A percentile compares a stretch with the other conserved stretches of the same genome.
Evolutionary conservation across 768 basidiomycete species (phyloP).

Genomic region (Xerocomus spinulosus): DNA sequence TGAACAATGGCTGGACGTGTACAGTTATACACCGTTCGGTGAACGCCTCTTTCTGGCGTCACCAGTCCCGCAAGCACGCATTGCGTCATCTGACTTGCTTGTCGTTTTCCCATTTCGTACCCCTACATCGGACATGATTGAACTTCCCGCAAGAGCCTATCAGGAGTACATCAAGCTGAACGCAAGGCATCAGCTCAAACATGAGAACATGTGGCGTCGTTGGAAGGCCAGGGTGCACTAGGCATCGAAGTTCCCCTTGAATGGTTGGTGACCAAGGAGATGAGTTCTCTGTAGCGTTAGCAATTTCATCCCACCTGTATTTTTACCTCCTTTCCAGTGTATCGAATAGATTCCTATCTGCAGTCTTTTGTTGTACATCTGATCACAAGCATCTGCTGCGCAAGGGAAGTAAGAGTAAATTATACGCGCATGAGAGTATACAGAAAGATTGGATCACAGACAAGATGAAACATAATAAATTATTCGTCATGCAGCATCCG

Average conservation of each 20-base stretch:
- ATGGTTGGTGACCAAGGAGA: too few species aligned
- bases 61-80: conserved; percentile 57
- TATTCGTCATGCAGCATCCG: conserved; percentile 32
- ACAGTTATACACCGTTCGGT: conserved; percentile 60
- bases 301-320: conserved; percentile 12
- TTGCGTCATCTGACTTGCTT: conserved; percentile 54
- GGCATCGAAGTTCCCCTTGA: background rate
- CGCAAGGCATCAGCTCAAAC: conserved; percentile 47
- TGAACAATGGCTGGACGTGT: conserved; percentile 63
- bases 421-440: too few species aligned
- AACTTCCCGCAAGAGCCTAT: conserved; percentile 57
- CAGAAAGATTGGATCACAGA: conserved; percentile 9
- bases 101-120: conserved; percentile 42
- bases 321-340: conserved; percentile 16
- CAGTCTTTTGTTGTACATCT: too few species aligned
- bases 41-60: conserved; percentile 62
- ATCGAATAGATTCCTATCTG: conserved; percentile 9
- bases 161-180: conserved; percentile 53
- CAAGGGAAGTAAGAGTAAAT: conserved; percentile 3
- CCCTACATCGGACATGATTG: conserved; percentile 51
- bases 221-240: conserved; percentile 34
- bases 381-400: background rate
- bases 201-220: conserved; percentile 56
- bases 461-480: conserved; percentile 19
- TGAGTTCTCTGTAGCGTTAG: conserved; percentile 7